Evolutionary conservation across 2,329 filamentous ascomycete species (phyloP).

Genomic region (Cercospora janseana): DNA sequence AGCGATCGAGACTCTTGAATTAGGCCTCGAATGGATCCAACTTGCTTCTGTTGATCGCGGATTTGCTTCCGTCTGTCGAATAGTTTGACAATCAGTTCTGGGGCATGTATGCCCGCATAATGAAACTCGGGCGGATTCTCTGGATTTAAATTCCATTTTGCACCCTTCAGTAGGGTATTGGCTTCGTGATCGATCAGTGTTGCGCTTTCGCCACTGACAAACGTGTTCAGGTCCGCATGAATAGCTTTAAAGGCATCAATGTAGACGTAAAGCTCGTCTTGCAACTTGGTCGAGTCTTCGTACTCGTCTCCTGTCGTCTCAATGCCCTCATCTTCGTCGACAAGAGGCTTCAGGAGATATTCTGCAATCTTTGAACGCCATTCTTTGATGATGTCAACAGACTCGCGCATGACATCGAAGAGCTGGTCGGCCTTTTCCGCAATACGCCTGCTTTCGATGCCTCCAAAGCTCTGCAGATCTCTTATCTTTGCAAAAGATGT

Average conservation of each 20-base stretch:
- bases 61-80: slow-evolving; percentile 48
- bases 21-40: slow-evolving; percentile 67
- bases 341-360: slow-evolving; percentile 69
- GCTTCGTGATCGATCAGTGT: slow-evolving; percentile 72
- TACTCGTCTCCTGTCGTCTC: slow-evolving; percentile 89
- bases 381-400: slow-evolving; percentile 67
- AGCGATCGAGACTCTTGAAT: slow-evolving; percentile 68
- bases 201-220: slow-evolving; percentile 75
- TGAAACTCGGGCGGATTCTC: slow-evolving; percentile 39
- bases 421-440: slow-evolving; percentile 66
- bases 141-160: slow-evolving; percentile 44
- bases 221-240: slow-evolving; percentile 74
- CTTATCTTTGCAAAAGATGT: slow-evolving; percentile 57
- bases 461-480: slow-evolving; percentile 54
- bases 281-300: slow-evolving; percentile 77
- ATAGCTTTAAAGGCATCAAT: slow-evolving; percentile 73
- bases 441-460: slow-evolving; percentile 69
- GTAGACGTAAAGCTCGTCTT: slow-evolving; percentile 86
- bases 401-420: slow-evolving; percentile 65
- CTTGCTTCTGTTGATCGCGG: slow-evolving; percentile 51
- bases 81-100: slow-evolving; percentile 57
- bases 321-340: slow-evolving; percentile 74
- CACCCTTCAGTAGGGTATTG: slow-evolving; percentile 41
- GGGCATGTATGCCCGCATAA: slow-evolving; percentile 62
- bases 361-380: slow-evolving; percentile 74